Percentiles rank a stretch among this genome's conserved stretches.
Evolutionary conservation across 805 yeast species (phyloP).

Genomic region (Ogataea kodamae): DNA sequence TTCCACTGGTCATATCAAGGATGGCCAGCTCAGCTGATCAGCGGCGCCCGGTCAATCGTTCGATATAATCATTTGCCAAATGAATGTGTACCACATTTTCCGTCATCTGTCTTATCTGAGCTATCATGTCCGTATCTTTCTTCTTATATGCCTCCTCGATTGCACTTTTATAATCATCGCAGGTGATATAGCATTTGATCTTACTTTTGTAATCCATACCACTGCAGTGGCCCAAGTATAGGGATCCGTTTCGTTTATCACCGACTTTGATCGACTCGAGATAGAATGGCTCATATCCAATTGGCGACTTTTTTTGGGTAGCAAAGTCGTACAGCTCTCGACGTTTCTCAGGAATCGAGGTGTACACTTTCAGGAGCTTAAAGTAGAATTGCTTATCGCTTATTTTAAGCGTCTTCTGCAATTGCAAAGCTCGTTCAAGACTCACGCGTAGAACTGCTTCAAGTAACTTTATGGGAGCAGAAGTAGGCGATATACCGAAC

Average conservation of each 20-base stretch:
- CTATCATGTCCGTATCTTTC: constrained; percentile 39
- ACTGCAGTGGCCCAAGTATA: constrained; percentile 53
- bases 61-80: constrained; percentile 25
- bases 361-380: constrained; percentile 46
- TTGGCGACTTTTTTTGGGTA: constrained; percentile 54
- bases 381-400: constrained; percentile 55
- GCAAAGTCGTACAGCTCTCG: constrained; percentile 55
- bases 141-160: constrained; percentile 44
- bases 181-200: constrained; percentile 48
- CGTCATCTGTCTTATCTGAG: constrained; percentile 24
- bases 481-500: not conserved
- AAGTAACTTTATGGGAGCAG: constrained; percentile 47
- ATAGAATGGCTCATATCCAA: constrained; percentile 67
- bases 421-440: constrained; percentile 42
- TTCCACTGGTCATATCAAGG: constrained; percentile 43
- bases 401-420: constrained; percentile 53
- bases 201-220: constrained; percentile 43
- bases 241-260: constrained; percentile 55
- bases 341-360: constrained; percentile 45
- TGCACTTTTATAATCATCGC: constrained; percentile 50
- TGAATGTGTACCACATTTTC: constrained; percentile 20
- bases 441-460: constrained; percentile 45
- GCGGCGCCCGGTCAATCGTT: constrained; percentile 24
- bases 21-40: constrained; percentile 33
- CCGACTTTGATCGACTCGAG: constrained; percentile 50